Base-by-base conservation (phyloP, 2,329 filamentous ascomycete genomes). In the Gyromitra esculenta region DNA sequence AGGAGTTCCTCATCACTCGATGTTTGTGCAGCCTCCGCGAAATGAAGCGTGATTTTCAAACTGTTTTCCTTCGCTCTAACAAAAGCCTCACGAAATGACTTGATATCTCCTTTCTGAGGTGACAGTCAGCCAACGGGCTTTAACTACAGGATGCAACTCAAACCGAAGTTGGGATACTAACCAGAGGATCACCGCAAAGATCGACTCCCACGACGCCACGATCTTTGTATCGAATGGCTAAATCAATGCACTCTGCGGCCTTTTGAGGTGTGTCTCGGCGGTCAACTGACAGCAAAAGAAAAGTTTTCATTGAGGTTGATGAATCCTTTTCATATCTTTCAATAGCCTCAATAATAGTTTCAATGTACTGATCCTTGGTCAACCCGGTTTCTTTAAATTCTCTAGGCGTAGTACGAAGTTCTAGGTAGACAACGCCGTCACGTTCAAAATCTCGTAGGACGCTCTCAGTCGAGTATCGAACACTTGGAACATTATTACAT, bases 361-460 rank as follows among this genome's bases (percentile, higher is more conserved):
- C 80, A 41, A 95, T 86, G 82, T 96, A 95, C 69, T 85, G 85
- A 2, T 87, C 86, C 78, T 89, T 89, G 31, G 89, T 88, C 50
- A 92, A 84, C 13, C 83, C 83, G 5, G 85, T 84, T 0, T 83
- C 82, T 1, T 87, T 85, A 43, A 91, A 88, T 1, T 87, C 86
- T 68, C 93, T 88, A 0, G 93, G 93, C 0, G 92, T 96, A 0
- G 92, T 95, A 56, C 93, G 89, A 31, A 96, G 87, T 82, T 96
- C 93, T 11, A 94, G 86, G 81, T 96, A 95, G 72, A 88, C 86
- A 15, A 95, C 90, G 45, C 91, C 91, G 81, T 96, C 92, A 35
- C 83, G 82, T 65, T 87, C 85, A 81, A 96, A 96, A 80, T 89
- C 87, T 21, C 84, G 77, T 5, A 93, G 86, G 57, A 94, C 91